These are phyloP conservation scores for Aquilaria agallochum DNA, from an alignment of 441 rosid species.

Conservation along the genomic window DNA sequence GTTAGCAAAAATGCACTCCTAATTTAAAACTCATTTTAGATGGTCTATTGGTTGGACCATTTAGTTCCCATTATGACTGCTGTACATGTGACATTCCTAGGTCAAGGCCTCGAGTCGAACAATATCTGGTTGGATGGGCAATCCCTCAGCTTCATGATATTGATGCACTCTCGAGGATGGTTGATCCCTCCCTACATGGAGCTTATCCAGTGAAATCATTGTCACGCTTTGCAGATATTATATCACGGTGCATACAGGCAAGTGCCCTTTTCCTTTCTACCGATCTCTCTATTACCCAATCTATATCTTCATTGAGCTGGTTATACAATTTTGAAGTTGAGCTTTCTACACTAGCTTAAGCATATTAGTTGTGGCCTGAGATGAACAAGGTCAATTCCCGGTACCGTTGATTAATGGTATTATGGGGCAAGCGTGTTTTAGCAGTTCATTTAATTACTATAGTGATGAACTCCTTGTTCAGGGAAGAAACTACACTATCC, in stretches of 20 bases:
- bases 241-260: conserved; percentile 85
- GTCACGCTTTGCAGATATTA: conserved; percentile 90
- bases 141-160: conserved; percentile 84
- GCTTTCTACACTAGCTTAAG: too few species aligned
- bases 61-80: conserved; percentile 3
- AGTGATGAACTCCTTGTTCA: too few species aligned
- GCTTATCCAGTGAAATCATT: conserved; percentile 71
- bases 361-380: too few species aligned
- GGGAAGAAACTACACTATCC: too few species aligned
- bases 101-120: conserved; percentile 69
- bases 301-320: too few species aligned
- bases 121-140: conserved; percentile 85
- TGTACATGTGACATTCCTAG: conserved; percentile 27
- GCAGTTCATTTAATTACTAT: too few species aligned
- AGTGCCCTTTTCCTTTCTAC: conserved; percentile 6
- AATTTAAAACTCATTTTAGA: background rate
- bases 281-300: background rate
- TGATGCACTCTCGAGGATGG: conserved; percentile 77
- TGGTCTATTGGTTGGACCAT: background rate
- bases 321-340: too few species aligned
- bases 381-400: too few species aligned
- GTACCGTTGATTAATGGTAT: too few species aligned
- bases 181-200: conserved; percentile 66
- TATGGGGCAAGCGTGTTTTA: too few species aligned
- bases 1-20: conserved; percentile 26